Conservation (phyloP, 192 early-diverging fungal species). For the Backusella westeae region DNA sequence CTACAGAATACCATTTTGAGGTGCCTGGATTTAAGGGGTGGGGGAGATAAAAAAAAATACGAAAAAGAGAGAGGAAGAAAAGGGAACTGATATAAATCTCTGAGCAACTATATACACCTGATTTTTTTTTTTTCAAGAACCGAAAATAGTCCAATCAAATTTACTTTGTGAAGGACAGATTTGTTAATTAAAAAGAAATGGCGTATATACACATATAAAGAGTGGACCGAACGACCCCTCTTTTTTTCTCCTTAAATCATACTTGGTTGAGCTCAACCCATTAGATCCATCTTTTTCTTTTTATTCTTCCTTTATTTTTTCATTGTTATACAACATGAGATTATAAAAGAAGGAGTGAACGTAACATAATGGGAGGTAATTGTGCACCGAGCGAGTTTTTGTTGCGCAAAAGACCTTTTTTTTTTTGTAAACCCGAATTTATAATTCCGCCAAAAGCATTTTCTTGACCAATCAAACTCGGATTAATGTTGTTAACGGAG, state of each 20-base stretch:
- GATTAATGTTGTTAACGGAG: too few species aligned
- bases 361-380: not conserved
- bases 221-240: not conserved
- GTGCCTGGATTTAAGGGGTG: not conserved
- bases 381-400: too few species aligned
- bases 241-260: not conserved
- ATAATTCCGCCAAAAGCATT: too few species aligned
- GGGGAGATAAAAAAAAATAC: not conserved
- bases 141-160: not conserved
- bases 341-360: not conserved
- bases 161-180: not conserved
- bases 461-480: too few species aligned
- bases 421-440: too few species aligned
- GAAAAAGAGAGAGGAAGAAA: not conserved
- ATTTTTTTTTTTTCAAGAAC: constrained; percentile 1
- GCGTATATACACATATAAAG: not conserved
- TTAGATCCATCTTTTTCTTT: not conserved
- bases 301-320: not conserved
- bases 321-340: not conserved
- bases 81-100: not conserved
- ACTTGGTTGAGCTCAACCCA: not conserved
- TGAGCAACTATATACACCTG: not conserved
- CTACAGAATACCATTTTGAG: constrained; percentile 17
- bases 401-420: too few species aligned
- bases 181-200: not conserved